These are phyloP conservation scores for Vicia faba DNA, from an alignment of 306 rosid genomes.

Conservation along the genomic window DNA sequence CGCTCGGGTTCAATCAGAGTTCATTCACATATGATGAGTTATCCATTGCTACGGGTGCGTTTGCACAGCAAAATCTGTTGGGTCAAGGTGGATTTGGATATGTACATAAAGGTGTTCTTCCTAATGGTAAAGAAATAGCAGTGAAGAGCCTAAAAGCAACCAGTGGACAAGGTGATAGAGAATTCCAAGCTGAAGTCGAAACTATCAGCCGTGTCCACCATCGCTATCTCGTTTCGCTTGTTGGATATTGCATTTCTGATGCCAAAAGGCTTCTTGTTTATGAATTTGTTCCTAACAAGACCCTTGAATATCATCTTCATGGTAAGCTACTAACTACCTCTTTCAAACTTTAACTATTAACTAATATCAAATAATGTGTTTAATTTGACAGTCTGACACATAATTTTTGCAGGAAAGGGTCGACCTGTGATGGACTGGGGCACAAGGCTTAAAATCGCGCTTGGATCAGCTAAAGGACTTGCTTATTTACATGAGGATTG, in stretches of 20 bases:
- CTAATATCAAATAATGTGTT: background rate
- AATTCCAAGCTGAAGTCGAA: conserved; percentile 82
- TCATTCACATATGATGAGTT: conserved; percentile 70
- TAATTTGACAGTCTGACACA: background rate
- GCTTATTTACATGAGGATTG: conserved; percentile 97
- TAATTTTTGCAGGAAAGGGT: conserved; percentile 46
- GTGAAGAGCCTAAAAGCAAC: conserved; percentile 78
- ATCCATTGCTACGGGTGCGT: conserved; percentile 61
- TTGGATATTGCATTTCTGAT: conserved; percentile 67
- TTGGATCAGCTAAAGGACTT: conserved; percentile 91
- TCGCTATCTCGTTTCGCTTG: conserved; percentile 89
- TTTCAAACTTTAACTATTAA: background rate
- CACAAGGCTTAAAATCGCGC: conserved; percentile 66
- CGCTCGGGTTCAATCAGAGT: conserved; percentile 73
- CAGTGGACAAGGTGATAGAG: conserved; percentile 70
- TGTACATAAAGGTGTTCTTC: conserved; percentile 80
- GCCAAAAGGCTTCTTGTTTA: conserved; percentile 59
- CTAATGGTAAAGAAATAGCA: conserved; percentile 86
- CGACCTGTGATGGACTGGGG: conserved; percentile 67
- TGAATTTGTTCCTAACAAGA: conserved; percentile 85
- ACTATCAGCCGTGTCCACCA: conserved; percentile 91
- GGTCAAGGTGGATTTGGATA: conserved; percentile 90
- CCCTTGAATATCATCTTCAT: conserved; percentile 78
- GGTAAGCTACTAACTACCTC: conserved; percentile 41
- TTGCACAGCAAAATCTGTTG: conserved; percentile 49